These are phyloP conservation scores for Wickerhamomyces bovis DNA, from an alignment of 805 yeast species.

Conservation along the genomic window DNA sequence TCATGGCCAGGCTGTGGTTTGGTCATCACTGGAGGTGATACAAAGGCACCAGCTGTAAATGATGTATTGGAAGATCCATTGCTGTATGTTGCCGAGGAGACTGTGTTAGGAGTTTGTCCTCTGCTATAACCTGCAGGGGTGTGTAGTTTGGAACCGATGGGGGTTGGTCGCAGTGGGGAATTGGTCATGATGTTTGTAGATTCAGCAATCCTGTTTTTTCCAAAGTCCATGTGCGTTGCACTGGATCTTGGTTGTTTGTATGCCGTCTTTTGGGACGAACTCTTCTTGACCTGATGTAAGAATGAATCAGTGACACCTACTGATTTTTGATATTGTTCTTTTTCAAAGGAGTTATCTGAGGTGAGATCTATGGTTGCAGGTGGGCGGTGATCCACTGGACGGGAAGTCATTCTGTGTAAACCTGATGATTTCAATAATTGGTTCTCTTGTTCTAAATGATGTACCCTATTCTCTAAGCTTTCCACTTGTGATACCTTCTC, in stretches of 20 bases:
- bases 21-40: neutral
- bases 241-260: neutral
- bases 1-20: neutral
- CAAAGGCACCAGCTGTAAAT: conserved; percentile 7
- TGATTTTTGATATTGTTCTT: conserved; percentile 1
- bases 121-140: neutral
- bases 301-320: conserved; percentile 13
- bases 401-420: neutral
- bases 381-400: neutral
- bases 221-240: conserved; percentile 6
- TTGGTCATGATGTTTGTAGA: conserved; percentile 17
- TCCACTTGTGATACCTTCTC: conserved; percentile 17
- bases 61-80: conserved; percentile 12
- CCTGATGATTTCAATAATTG: neutral
- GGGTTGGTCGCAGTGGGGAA: conserved; percentile 6
- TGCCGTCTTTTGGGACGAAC: conserved; percentile 10
- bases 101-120: neutral
- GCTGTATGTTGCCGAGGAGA: conserved; percentile 3
- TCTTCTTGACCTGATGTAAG: conserved; percentile 15
- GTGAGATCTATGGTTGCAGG: conserved; percentile 22
- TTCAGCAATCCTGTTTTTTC: conserved; percentile 18
- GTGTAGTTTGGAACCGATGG: conserved; percentile 3
- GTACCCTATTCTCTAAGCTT: conserved; percentile 8
- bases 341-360: conserved; percentile 12
- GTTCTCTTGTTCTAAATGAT: conserved; percentile 10